Evolutionary conservation across 2,329 filamentous ascomycete species (phyloP).

Genomic region (Trichoderma koningii): DNA sequence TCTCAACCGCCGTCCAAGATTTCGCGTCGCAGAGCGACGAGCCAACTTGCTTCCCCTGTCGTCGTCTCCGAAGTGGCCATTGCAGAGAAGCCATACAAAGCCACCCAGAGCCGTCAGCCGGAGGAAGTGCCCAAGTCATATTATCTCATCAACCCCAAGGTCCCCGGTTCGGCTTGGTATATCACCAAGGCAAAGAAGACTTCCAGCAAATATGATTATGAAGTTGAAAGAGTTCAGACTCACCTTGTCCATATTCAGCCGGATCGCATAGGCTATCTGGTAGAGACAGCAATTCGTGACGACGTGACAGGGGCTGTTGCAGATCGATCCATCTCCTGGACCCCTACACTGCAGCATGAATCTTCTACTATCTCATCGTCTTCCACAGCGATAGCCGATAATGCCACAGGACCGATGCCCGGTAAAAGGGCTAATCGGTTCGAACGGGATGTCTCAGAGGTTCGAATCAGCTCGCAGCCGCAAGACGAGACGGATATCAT

Average conservation of each 20-base stretch:
- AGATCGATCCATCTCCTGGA: neutral
- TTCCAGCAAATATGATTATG: neutral
- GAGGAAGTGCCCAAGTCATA: slow-evolving; percentile 8
- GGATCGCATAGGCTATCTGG: slow-evolving; percentile 25
- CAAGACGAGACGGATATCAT: neutral
- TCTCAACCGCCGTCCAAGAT: neutral
- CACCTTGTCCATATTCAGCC: slow-evolving; percentile 11
- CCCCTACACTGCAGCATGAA: neutral
- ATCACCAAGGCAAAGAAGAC: slow-evolving; percentile 18
- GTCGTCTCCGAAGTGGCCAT: slow-evolving; percentile 16
- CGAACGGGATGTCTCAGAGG: neutral
- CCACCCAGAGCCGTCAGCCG: neutral
- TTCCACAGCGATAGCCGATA: neutral
- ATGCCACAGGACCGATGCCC: neutral
- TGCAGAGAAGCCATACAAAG: slow-evolving; percentile 16
- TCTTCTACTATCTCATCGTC: neutral
- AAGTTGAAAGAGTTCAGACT: slow-evolving; percentile 28
- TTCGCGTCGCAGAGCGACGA: slow-evolving; percentile 4
- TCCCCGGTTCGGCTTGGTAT: slow-evolving; percentile 24
- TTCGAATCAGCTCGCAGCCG: neutral
- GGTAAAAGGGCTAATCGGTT: slow-evolving; percentile 13
- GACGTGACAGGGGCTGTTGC: neutral
- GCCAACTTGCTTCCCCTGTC: slow-evolving; percentile 16
- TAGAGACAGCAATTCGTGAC: slow-evolving; percentile 25
- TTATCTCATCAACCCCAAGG: slow-evolving; percentile 28